Percentiles rank a stretch among this genome's conserved stretches.
Conservation (phyloP, 495 filamentous ascomycete species). For the Aspergillus kassunensis region DNA sequence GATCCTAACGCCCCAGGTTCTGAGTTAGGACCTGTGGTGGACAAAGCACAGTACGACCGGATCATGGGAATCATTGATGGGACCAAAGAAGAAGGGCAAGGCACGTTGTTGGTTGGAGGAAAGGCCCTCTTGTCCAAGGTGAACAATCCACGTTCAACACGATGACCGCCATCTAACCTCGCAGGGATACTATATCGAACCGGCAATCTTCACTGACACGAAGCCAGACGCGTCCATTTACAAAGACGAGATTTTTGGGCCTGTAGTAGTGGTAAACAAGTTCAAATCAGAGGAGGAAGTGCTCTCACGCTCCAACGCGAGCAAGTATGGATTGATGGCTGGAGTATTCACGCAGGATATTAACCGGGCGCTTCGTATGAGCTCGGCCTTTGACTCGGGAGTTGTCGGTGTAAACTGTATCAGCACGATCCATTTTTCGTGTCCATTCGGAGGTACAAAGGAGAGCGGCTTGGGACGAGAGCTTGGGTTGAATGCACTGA, state of each 20-base stretch:
- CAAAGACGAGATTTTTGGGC: constrained; percentile 26
- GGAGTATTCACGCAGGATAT: constrained; percentile 45
- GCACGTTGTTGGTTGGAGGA: background rate
- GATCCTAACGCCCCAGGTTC: background rate
- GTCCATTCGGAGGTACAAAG: constrained; percentile 50
- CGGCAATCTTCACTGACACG: constrained; percentile 20
- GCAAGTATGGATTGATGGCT: constrained; percentile 26
- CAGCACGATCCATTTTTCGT: constrained; percentile 20
- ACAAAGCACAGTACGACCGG: background rate
- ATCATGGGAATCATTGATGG: background rate
- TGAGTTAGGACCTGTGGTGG: background rate
- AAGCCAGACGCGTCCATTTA: constrained; percentile 16
- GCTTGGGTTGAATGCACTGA: background rate
- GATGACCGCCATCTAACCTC: too few species aligned
- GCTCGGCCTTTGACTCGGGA: constrained; percentile 33
- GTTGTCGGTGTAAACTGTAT: constrained; percentile 48
- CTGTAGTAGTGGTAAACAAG: constrained; percentile 1
- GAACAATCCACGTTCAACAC: background rate
- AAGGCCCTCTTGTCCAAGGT: constrained; percentile 45
- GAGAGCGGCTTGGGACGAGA: constrained; percentile 57
- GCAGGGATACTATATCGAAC: constrained; percentile 18
- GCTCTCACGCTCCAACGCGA: background rate
- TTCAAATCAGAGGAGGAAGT: constrained; percentile 3
- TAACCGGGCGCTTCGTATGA: constrained; percentile 39
- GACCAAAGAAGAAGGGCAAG: constrained; percentile 53